Conservation (phyloP, 2,329 filamentous ascomycete genomes). For the Drechslerella dactyloides region DNA sequence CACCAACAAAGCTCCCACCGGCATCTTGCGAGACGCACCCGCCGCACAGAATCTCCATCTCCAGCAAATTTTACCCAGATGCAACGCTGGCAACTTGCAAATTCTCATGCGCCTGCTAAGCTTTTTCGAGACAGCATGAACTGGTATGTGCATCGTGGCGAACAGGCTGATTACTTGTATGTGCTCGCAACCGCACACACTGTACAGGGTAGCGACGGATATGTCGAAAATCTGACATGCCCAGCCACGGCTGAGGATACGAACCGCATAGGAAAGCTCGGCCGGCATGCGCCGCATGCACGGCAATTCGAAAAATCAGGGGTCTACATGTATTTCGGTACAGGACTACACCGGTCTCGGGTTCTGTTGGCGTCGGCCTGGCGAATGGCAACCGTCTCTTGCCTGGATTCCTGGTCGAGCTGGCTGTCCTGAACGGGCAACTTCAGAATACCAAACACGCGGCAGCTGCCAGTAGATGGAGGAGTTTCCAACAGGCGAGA, state of each 20-base stretch:
- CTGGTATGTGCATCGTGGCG: too few species aligned
- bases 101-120: too few species aligned
- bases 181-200: too few species aligned
- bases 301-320: neutral
- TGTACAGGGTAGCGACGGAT: too few species aligned
- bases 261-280: neutral
- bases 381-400: neutral
- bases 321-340: neutral
- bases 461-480: neutral
- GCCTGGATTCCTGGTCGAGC: neutral
- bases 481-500: neutral
- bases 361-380: neutral
- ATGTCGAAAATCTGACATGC: conserved; percentile 1
- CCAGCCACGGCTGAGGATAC: neutral
- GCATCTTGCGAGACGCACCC: too few species aligned
- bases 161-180: too few species aligned
- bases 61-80: too few species aligned
- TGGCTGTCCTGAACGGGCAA: conserved; percentile 1
- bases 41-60: too few species aligned
- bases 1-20: neutral
- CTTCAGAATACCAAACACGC: neutral
- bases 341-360: neutral
- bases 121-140: too few species aligned
- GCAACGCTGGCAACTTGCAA: too few species aligned
- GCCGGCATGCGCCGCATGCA: conserved; percentile 1